Evolutionary conservation across 352 stramenopile genomes (phyloP).

Genomic region (Saprolegnia parasitica): DNA sequence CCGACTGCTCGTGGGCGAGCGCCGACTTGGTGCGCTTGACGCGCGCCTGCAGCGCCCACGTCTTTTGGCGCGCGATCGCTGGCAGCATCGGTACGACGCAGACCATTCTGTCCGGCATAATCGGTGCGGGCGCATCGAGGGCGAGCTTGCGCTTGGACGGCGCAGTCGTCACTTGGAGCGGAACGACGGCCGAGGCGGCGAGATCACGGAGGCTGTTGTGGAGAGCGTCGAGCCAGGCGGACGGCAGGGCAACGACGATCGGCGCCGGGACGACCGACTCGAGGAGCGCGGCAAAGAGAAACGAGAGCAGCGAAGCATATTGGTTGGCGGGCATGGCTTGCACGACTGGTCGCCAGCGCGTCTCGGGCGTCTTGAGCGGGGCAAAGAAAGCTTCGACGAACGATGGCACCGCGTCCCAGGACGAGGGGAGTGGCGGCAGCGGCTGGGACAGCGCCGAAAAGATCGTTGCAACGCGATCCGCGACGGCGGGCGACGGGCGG

Average conservation of each 20-base stretch:
- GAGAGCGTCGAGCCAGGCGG: not conserved
- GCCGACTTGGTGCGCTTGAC: conserved; percentile 8
- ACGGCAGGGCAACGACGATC: not conserved
- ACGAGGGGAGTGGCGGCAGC: not conserved
- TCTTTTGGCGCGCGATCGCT: not conserved
- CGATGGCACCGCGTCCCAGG: too few relatives aligned
- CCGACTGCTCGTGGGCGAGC: not conserved
- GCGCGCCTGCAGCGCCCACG: not conserved
- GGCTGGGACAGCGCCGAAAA: not conserved
- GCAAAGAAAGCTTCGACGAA: not conserved
- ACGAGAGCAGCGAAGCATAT: not conserved
- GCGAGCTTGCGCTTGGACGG: not conserved
- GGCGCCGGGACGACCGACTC: not conserved
- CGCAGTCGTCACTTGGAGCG: not conserved
- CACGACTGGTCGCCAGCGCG: not conserved
- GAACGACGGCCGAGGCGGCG: not conserved
- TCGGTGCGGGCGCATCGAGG: not conserved
- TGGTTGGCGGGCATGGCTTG: not conserved
- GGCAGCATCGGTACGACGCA: too few relatives aligned
- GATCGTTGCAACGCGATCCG: not conserved
- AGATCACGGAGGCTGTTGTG: not conserved
- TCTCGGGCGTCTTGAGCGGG: not conserved
- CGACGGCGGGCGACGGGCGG: not conserved
- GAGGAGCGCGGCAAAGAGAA: not conserved
- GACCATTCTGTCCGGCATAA: too few relatives aligned